These are phyloP conservation scores for Allium fistulosum DNA, from an alignment of 106 monocot genomes.

Conservation along the genomic window DNA sequence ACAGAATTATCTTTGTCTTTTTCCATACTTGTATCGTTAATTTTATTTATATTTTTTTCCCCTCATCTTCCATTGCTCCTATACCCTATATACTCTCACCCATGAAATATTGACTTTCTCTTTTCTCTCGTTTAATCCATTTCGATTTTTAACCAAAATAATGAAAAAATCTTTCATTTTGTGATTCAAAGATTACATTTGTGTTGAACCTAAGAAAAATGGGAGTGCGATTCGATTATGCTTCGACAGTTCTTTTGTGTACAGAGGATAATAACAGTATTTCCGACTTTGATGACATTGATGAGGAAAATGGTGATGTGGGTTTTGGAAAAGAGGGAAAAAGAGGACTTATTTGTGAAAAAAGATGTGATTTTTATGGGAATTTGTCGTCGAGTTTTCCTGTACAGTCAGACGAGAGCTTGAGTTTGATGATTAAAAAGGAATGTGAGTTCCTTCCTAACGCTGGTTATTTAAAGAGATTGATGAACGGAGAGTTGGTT, in stretches of 20 bases:
- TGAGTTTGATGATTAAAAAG: constrained; percentile 30
- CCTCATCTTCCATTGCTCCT: too few relatives aligned
- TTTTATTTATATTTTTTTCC: too few relatives aligned
- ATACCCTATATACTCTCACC: too few relatives aligned
- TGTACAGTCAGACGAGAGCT: constrained; percentile 50
- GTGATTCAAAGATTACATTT: too few relatives aligned
- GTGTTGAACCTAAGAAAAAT: neutral
- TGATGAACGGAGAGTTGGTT: constrained; percentile 45
- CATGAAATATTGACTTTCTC: too few relatives aligned
- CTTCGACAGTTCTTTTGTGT: constrained; percentile 50
- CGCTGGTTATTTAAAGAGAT: constrained; percentile 46
- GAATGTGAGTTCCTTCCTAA: constrained; percentile 54
- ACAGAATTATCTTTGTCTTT: too few relatives aligned
- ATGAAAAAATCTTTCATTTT: too few relatives aligned
- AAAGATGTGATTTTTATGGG: constrained; percentile 21
- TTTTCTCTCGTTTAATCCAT: too few relatives aligned
- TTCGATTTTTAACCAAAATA: too few relatives aligned
- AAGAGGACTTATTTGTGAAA: neutral
- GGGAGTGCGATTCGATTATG: constrained; percentile 31
- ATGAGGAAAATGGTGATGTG: constrained; percentile 7
- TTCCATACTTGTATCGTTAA: too few relatives aligned
- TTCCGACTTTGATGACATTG: constrained; percentile 31
- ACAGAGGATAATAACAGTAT: constrained; percentile 57
- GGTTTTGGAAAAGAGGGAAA: neutral
- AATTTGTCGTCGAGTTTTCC: constrained; percentile 22